Conservation (phyloP, 306 rosid species). For the Cucurbita pepo region DNA sequence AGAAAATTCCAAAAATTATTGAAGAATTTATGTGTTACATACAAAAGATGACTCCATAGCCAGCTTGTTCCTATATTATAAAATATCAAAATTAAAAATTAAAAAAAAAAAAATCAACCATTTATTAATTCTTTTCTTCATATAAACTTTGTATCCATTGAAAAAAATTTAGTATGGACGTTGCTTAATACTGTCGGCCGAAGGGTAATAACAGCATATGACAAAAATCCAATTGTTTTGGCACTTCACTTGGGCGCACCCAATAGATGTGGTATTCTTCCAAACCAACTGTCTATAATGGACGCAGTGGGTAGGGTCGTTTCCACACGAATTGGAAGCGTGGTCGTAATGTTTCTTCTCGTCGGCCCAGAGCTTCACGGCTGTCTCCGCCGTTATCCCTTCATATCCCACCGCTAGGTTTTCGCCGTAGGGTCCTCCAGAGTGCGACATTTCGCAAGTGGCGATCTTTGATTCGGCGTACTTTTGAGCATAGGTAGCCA, state of each 20-base stretch:
- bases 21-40: too few species aligned
- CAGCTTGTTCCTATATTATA: too few species aligned
- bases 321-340: neutral
- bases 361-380: slow-evolving; percentile 11
- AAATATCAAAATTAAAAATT: too few species aligned
- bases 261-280: neutral
- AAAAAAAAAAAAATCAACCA: too few species aligned
- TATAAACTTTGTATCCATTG: too few species aligned
- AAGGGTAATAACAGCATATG: slow-evolving; percentile 15
- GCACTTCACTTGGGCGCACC: slow-evolving; percentile 21
- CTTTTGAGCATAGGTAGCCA: neutral
- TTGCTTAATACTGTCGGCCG: neutral
- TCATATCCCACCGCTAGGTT: slow-evolving; percentile 5
- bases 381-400: neutral
- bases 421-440: slow-evolving; percentile 18
- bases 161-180: neutral
- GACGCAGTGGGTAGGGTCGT: neutral
- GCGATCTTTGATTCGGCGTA: neutral
- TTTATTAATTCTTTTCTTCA: too few species aligned
- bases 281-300: slow-evolving; percentile 30
- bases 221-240: slow-evolving; percentile 7
- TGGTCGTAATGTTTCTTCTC: slow-evolving; percentile 15
- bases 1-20: too few species aligned
- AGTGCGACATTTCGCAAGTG: neutral
- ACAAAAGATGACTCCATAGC: too few species aligned